These are phyloP conservation scores for Bruguiera parviflora DNA, from an alignment of 345 rosid genomes.

Conservation along the genomic window DNA sequence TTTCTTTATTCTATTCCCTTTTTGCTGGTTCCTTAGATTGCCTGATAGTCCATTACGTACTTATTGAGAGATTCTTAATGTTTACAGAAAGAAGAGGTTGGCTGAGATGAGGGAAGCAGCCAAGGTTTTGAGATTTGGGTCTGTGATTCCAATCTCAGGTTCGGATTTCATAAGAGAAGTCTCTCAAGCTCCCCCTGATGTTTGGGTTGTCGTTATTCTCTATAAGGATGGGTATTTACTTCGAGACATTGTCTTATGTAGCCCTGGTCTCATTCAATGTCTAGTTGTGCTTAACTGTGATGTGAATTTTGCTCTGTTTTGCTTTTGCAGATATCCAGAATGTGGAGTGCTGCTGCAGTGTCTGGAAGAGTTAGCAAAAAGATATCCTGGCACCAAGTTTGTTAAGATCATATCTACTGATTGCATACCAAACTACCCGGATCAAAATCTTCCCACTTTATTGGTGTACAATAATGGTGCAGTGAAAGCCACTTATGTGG, in stretches of 20 bases:
- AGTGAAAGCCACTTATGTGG: constrained; percentile 87
- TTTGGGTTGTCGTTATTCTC: constrained; percentile 90
- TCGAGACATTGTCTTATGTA: neutral
- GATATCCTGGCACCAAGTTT: constrained; percentile 89
- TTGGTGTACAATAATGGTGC: constrained; percentile 85
- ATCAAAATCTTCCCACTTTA: constrained; percentile 80
- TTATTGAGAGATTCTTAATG: neutral
- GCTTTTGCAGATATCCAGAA: constrained; percentile 48
- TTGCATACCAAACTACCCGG: constrained; percentile 94
- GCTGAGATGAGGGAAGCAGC: constrained; percentile 75
- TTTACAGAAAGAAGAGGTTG: constrained; percentile 82
- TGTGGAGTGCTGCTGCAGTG: constrained; percentile 74
- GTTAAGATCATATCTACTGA: constrained; percentile 94
- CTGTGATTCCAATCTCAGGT: constrained; percentile 82
- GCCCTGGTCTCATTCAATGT: neutral
- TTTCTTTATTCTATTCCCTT: neutral
- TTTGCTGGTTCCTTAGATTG: neutral
- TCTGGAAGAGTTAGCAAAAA: constrained; percentile 73
- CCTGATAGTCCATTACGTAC: neutral
- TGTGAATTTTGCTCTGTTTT: neutral
- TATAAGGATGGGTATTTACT: constrained; percentile 76
- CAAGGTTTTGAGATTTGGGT: constrained; percentile 62
- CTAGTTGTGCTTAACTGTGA: constrained; percentile 7
- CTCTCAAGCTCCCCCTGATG: constrained; percentile 85
- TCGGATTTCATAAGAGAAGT: constrained; percentile 90